Evolutionary conservation across 2,329 filamentous ascomycete genomes (phyloP), one percentile per base, ranked within the genome.

Genomic region (Aureobasidium sp.): DNA sequence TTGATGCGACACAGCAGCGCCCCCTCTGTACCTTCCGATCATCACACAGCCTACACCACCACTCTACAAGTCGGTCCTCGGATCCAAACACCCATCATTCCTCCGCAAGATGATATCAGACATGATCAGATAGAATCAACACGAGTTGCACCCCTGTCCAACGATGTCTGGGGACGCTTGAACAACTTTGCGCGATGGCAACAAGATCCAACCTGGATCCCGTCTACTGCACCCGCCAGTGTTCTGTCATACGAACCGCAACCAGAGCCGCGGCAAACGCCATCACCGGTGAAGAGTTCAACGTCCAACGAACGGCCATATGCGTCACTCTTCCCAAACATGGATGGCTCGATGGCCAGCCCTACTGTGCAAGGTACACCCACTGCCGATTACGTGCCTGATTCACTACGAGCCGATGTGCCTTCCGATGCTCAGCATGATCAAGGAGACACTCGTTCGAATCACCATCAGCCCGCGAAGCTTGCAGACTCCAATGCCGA

Each of bases 151-250:
- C 44, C 57, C 3, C n/a, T 50, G 19, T 45, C 44, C 9, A 42
- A 50, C n/a, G 52, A 60, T n/a, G 64, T 74, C 9, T 74, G 70
- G 70, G 66, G 70, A 48, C 70, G 72, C 3, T 56, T 74, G 48
- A 73, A 73, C 45, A 70, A 66, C 33, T 73, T 73, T 59, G 71
- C 71, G 44, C 67, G 71, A 35, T 59, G 68, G 31, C 71, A 74
- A 56, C 70, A 68, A 22, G 66, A 70, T 29, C 67, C 67, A 11
- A 68, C 67, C 2, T 68, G 66, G 54, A 63, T 73, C 3, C 68
- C 68, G 8, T 71, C 70, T 5, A 73, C 70, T 17, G 70, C 69
- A 12, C 66, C 66, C 1, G 70, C 70, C 1, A 73, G 71, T 52
- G 64, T 73, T 2, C 5, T 50, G 11, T 60, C 57, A 9, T 49